Evolutionary conservation across 2,329 filamentous ascomycete species (phyloP).

Genomic region (Hymenoscyphus occultus): DNA sequence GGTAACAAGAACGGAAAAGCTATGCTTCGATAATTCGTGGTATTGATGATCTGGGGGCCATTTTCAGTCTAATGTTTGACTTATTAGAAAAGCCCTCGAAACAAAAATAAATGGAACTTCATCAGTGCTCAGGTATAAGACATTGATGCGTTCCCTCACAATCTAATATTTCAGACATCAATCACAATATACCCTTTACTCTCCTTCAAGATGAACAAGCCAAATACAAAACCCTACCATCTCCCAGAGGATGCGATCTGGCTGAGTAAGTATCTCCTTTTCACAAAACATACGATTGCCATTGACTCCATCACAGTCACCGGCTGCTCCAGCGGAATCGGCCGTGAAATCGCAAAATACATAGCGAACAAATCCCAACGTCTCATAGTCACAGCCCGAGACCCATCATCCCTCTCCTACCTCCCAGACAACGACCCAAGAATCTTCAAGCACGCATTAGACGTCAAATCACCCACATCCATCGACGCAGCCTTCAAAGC

Average conservation of each 20-base stretch:
- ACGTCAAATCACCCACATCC: conserved; percentile 44
- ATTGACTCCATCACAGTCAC: conserved; percentile 40
- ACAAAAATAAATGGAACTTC: neutral
- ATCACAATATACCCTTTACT: neutral
- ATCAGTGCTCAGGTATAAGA: neutral
- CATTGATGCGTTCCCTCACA: neutral
- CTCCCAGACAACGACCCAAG: conserved; percentile 39
- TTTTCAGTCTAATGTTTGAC: no score
- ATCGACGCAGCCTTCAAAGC: conserved; percentile 37
- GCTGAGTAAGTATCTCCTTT: conserved; percentile 36
- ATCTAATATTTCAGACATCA: neutral
- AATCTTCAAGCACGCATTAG: conserved; percentile 46
- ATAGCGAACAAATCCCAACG: conserved; percentile 42
- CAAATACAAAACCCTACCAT: conserved; percentile 36
- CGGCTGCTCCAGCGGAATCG: conserved; percentile 50
- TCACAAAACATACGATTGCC: neutral
- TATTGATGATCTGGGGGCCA: no score
- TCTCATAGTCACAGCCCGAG: conserved; percentile 49
- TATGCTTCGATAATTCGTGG: no score
- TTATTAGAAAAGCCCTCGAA: no score
- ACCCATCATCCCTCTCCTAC: conserved; percentile 40
- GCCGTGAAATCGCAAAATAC: conserved; percentile 40
- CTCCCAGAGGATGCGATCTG: conserved; percentile 41
- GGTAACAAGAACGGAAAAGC: no score
- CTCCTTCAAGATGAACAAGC: conserved; percentile 31